Evolutionary conservation across 345 rosid genomes (phyloP).

Genomic region (Hevea brasiliensis): DNA sequence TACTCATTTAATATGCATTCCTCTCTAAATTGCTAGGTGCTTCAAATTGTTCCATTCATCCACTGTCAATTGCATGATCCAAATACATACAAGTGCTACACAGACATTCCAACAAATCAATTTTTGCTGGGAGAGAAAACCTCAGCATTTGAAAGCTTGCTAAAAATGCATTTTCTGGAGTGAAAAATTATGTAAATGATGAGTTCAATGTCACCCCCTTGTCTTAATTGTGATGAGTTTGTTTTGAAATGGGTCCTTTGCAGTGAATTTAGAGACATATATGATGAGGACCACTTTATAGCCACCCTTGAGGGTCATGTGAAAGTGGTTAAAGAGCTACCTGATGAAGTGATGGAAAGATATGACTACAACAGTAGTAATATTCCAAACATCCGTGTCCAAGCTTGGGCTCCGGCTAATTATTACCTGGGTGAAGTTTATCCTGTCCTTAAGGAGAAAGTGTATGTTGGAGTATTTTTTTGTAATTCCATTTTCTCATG

Average conservation of each 20-base stretch:
- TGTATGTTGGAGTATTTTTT: slow-evolving; percentile 43
- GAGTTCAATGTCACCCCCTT: too few relatives aligned
- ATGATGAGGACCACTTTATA: slow-evolving; percentile 78
- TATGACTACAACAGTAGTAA: slow-evolving; percentile 54
- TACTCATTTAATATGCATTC: not conserved
- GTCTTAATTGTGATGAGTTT: too few relatives aligned
- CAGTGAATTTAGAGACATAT: slow-evolving; percentile 84
- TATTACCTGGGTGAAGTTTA: slow-evolving; percentile 63
- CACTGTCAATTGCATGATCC: not conserved
- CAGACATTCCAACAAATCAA: too few relatives aligned
- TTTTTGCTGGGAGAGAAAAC: too few relatives aligned
- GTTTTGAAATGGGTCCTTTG: too few relatives aligned
- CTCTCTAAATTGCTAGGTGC: not conserved
- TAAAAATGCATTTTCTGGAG: not conserved
- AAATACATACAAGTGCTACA: too few relatives aligned
- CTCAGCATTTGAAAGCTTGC: not conserved
- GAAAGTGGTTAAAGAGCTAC: slow-evolving; percentile 70
- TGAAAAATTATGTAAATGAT: not conserved
- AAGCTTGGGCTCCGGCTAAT: slow-evolving; percentile 77
- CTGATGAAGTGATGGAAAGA: slow-evolving; percentile 61
- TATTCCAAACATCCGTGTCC: slow-evolving; percentile 61
- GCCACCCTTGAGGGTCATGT: slow-evolving; percentile 62
- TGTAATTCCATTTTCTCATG: not conserved
- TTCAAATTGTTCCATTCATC: not conserved
- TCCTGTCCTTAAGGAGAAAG: slow-evolving; percentile 65